Evolutionary conservation across 208 protist species (phyloP).

Genomic region (Wallacemonas sp.): DNA sequence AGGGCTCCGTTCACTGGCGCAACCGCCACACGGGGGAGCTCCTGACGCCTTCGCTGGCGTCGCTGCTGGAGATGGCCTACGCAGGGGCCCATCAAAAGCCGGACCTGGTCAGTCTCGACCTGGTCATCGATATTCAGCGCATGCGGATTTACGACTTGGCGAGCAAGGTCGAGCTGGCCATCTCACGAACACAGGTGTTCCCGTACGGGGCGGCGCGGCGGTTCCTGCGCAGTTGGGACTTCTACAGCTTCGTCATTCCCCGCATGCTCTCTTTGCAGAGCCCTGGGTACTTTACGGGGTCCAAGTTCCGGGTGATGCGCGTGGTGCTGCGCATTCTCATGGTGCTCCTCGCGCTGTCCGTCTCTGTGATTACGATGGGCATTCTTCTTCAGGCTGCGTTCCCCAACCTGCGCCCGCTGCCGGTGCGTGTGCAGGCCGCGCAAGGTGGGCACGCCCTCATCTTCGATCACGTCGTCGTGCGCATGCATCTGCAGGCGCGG

Average conservation of each 20-base stretch:
- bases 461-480: conserved; percentile 82
- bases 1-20: conserved; percentile 69
- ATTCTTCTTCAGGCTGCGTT: conserved; percentile 78
- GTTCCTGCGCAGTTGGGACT: conserved; percentile 42
- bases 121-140: conserved; percentile 55
- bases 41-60: conserved; percentile 56
- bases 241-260: conserved; percentile 72
- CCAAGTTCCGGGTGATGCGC: conserved; percentile 50
- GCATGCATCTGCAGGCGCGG: conserved; percentile 62
- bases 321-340: conserved; percentile 57
- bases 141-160: conserved; percentile 56
- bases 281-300: conserved; percentile 53
- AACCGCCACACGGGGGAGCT: conserved; percentile 17
- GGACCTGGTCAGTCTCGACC: conserved; percentile 62
- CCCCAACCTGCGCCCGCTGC: conserved; percentile 59
- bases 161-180: conserved; percentile 20
- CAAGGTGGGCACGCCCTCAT: conserved; percentile 43
- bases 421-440: conserved; percentile 51
- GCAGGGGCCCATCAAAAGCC: conserved; percentile 40
- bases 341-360: conserved; percentile 45
- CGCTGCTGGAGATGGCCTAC: conserved; percentile 72
- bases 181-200: conserved; percentile 45
- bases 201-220: conserved; percentile 42
- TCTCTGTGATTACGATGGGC: conserved; percentile 48
- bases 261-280: conserved; percentile 73